Base-by-base conservation (phyloP, 169 alveolate species). In the Fabrea salina region DNA sequence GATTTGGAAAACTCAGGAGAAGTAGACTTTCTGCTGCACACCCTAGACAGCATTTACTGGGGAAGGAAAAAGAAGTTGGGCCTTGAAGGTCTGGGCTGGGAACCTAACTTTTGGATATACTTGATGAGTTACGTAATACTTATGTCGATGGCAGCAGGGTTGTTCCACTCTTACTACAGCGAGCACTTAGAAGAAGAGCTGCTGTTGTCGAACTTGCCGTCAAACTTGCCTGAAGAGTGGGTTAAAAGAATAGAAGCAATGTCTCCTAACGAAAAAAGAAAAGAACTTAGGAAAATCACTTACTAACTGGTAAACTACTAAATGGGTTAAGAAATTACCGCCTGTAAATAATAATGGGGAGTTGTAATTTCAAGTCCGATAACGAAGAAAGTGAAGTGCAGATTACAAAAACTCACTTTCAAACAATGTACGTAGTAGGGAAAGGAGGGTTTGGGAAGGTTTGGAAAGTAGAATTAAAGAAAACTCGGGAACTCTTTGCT, bases 401-500 rank as follows among this genome's bases (percentile, higher is more conserved):
- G 25, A 51, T 81, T 11, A 44, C 87, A 6, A 87, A 87, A 47
- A 70, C 39, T 39, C 79, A 74, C 30, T 91, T 91, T 72, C 61
- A 76, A 32, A 88, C 84, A 77, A 84, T 83, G 35, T 88, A 81
- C 47, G 87, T 83, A 4, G 86, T 91, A 66, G 96, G 96, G 5
- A 86, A 89, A 64, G 96, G 96, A 27, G 96, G 96, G 4, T 91
- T 91, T 70, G 93, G 92, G 33, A 90, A 89, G 83, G 96, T 91
- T 0, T 91, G 96, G 94, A 91, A 89, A 82, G 94, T 91, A 44
- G 89, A 85, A 43, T 82, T 83, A 67, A 91, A 85, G 78, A 86
- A 89, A 80, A 66, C 54, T 47, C 82, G 83, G 72, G 70, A 79
- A 58, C 70, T 76, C 4, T 89, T 74, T 66, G 96, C 96, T 0